A percentile compares a stretch with the other conserved stretches of the same genome.
Evolutionary conservation across 192 early-diverging fungal genomes (phyloP).

Genomic region (Backusella psychrophila): DNA sequence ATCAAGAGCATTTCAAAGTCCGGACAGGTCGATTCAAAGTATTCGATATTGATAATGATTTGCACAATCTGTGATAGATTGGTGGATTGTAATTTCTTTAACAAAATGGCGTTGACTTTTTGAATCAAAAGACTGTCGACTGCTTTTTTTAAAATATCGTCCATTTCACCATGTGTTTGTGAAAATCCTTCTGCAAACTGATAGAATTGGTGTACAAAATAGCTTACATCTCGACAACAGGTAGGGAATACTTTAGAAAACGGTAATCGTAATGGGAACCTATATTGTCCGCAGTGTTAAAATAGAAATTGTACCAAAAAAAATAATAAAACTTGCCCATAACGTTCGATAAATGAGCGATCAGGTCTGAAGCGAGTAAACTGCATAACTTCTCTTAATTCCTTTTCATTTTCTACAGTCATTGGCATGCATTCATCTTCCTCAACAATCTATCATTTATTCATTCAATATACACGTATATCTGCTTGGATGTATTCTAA

Average conservation of each 20-base stretch:
- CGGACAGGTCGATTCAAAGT: conserved; percentile 60
- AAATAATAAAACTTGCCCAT: conserved; percentile 25
- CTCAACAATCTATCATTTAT: conserved; percentile 59
- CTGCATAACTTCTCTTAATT: conserved; percentile 60
- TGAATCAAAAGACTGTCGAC: conserved; percentile 71
- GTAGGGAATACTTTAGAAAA: conserved; percentile 81
- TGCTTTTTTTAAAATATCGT: conserved; percentile 77
- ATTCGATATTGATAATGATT: conserved; percentile 81
- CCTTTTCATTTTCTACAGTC: conserved; percentile 60
- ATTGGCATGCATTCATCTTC: conserved; percentile 83
- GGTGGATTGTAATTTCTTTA: conserved; percentile 61
- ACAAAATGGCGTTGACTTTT: conserved; percentile 64
- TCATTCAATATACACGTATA: not conserved
- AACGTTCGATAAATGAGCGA: conserved; percentile 24
- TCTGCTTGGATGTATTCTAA: not conserved
- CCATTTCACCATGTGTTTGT: conserved; percentile 83
- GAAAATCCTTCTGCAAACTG: conserved; percentile 82
- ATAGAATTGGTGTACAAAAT: conserved; percentile 79
- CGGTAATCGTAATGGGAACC: conserved; percentile 72
- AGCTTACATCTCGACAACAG: conserved; percentile 65
- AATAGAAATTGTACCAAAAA: not conserved
- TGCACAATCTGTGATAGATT: conserved; percentile 84
- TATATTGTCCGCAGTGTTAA: conserved; percentile 19
- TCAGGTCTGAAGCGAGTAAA: conserved; percentile 65
- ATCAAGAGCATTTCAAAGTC: conserved; percentile 79